Evolutionary conservation across 2,329 filamentous ascomycete species (phyloP).

Genomic region (Neofusicoccum parvum): DNA sequence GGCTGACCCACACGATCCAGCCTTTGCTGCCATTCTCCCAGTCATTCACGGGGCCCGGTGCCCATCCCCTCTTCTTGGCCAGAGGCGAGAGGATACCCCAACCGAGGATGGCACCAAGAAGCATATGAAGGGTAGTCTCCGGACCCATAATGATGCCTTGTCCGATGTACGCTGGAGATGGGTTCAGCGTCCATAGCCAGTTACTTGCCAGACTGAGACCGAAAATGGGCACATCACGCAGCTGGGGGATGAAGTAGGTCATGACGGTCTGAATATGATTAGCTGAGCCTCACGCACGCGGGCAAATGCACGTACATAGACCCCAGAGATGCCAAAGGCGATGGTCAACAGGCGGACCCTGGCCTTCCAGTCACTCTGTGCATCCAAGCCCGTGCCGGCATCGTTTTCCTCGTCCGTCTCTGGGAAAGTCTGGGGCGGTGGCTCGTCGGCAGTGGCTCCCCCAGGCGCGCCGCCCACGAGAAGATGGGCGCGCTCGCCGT

Average conservation of each 20-base stretch:
- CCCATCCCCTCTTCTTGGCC: constrained; percentile 85
- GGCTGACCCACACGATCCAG: constrained; percentile 96
- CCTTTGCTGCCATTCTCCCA: constrained; percentile 95
- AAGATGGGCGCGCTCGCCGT: constrained; percentile 11
- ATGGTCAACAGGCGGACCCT: constrained; percentile 62
- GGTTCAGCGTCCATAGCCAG: constrained; percentile 97
- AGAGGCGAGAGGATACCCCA: constrained; percentile 91
- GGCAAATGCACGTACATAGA: constrained; percentile 42
- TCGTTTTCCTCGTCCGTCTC: constrained; percentile 32
- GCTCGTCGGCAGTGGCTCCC: constrained; percentile 26
- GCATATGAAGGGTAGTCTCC: constrained; percentile 92
- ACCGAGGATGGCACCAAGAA: constrained; percentile 82
- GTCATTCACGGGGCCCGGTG: constrained; percentile 79
- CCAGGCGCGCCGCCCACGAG: constrained; percentile 11
- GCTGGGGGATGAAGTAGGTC: constrained; percentile 85
- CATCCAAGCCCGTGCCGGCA: constrained; percentile 35
- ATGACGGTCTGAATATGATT: constrained; percentile 66
- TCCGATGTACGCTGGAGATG: constrained; percentile 93
- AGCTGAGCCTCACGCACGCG: background rate
- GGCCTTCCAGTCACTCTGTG: constrained; percentile 60
- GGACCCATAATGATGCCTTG: constrained; percentile 99
- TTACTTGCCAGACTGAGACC: constrained; percentile 70
- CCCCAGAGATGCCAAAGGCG: constrained; percentile 62
- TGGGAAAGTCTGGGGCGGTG: constrained; percentile 4
- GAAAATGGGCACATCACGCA: constrained; percentile 86